phyloP scores from a whole-genome alignment of 2,329 filamentous ascomycete genomes.

The Fusarium tuaranense region DNA sequence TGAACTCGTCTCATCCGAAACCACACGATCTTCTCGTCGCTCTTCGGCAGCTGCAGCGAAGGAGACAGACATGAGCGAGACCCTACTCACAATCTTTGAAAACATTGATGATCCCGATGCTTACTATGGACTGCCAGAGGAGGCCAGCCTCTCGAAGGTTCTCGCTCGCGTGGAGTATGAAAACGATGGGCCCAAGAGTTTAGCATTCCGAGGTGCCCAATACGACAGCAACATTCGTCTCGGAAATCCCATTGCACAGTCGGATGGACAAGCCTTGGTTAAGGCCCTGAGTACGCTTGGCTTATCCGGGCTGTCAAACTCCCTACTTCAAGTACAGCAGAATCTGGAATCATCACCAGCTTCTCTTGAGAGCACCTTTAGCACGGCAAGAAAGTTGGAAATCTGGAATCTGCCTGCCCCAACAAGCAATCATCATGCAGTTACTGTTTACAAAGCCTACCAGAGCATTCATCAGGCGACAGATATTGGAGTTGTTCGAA shows the following conservation, averaged over 20 bases:
- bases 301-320: constrained; percentile 86
- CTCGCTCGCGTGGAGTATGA: constrained; percentile 90
- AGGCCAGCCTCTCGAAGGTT: constrained; percentile 80
- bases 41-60: constrained; percentile 68
- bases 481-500: constrained; percentile 64
- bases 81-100: constrained; percentile 86
- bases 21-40: constrained; percentile 70
- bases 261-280: constrained; percentile 77
- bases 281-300: constrained; percentile 84
- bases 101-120: constrained; percentile 96
- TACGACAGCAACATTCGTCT: constrained; percentile 86
- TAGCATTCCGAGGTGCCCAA: constrained; percentile 91
- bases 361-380: constrained; percentile 78
- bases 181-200: constrained; percentile 84
- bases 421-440: constrained; percentile 70
- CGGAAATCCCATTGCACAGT: constrained; percentile 63
- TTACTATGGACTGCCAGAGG: constrained; percentile 90
- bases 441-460: constrained; percentile 82
- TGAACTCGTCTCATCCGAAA: constrained; percentile 75
- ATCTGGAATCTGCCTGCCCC: constrained; percentile 92
- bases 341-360: constrained; percentile 67
- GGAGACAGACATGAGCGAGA: constrained; percentile 69
- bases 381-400: constrained; percentile 83
- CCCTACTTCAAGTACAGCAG: constrained; percentile 77
- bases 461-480: constrained; percentile 79